Evolutionary conservation across 495 filamentous ascomycete genomes (phyloP).

Genomic region (Neurospora intermedia): DNA sequence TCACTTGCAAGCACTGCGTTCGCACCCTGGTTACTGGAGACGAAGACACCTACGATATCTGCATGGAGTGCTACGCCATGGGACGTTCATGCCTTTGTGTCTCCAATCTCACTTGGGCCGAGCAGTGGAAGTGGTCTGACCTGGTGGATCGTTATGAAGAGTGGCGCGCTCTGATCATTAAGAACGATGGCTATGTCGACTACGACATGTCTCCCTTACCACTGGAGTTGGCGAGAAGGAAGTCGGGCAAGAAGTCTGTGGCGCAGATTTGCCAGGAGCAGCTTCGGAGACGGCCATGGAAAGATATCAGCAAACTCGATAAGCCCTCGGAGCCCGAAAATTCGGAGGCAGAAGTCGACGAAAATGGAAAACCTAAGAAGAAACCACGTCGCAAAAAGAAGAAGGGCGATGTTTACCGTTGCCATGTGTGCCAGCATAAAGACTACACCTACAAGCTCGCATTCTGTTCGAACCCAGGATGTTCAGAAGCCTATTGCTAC

Average conservation of each 20-base stretch:
- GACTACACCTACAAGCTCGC: constrained; percentile 75
- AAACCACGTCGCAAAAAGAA: constrained; percentile 32
- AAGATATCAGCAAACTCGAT: constrained; percentile 39
- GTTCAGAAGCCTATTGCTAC: constrained; percentile 70
- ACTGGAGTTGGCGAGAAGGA: constrained; percentile 52
- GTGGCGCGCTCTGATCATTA: constrained; percentile 68
- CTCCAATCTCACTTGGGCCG: constrained; percentile 77
- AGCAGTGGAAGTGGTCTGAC: constrained; percentile 79
- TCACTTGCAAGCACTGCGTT: constrained; percentile 77
- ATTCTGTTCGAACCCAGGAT: constrained; percentile 53
- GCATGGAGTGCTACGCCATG: constrained; percentile 94
- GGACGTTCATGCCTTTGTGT: constrained; percentile 84
- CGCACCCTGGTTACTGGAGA: constrained; percentile 45
- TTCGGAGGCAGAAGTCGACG: constrained; percentile 38
- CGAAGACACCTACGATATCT: constrained; percentile 82
- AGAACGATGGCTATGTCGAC: constrained; percentile 49
- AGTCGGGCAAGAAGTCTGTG: constrained; percentile 57
- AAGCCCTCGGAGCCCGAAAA: constrained; percentile 30
- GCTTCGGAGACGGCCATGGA: constrained; percentile 57
- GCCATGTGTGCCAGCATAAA: constrained; percentile 70
- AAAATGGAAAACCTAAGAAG: constrained; percentile 38
- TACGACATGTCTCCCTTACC: constrained; percentile 49
- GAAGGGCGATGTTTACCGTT: constrained; percentile 41
- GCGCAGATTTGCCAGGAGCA: constrained; percentile 89
- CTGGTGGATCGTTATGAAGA: constrained; percentile 66